Base-by-base conservation (phyloP, 2,329 filamentous ascomycete genomes). In the Atkinsonella hypoxylon region DNA sequence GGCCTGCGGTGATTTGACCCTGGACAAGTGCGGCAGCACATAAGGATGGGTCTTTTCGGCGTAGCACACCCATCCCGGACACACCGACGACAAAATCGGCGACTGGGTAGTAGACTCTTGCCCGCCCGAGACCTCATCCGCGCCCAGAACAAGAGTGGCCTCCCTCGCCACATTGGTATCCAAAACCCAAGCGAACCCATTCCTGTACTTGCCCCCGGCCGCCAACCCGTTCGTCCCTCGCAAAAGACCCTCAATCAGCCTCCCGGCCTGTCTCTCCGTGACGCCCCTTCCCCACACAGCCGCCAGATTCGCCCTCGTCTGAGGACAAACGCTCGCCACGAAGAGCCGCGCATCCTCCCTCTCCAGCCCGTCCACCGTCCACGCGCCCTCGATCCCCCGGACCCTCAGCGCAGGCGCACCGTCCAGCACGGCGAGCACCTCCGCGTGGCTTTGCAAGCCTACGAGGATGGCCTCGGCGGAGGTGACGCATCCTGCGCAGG, bases 41-140 rank as follows among this genome's bases (percentile, higher is more conserved):
- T 96, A 85, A 1, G 93, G 89, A 62, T 98, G 93, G 50, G 91
- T 97, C 71, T 98, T 97, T 67, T 98, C 93, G 26, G 91, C 91
- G 62, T 98, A 98, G 70, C 93, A 98, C 51, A 98, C 91, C 90
- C 94, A 98, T 8, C 93, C 93, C 1, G 93, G 93, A 65, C 93
- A 98, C 18, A 89, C 89, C 3, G 90, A 90, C 9, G 90, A 89
- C 42, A 98, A 76, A 31, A 91, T 81, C 0, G 88, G 87, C 49
- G 72, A 72, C 44, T 58, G 45, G 17, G 18, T 51, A 26, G 31
- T 50, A 56, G 4, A 64, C 12, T 9, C 39, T 54, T 22, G 53
- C 58, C 26, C 61, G 38, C 57, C 66, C 18, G 81, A 69, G 9
- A 86, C 82, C 64, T 93, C 87, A 38, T 88, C 81, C 1, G 85